phyloP scores from a whole-genome alignment of 768 basidiomycete genomes.

The Tylopilus vinaceipallidus region DNA sequence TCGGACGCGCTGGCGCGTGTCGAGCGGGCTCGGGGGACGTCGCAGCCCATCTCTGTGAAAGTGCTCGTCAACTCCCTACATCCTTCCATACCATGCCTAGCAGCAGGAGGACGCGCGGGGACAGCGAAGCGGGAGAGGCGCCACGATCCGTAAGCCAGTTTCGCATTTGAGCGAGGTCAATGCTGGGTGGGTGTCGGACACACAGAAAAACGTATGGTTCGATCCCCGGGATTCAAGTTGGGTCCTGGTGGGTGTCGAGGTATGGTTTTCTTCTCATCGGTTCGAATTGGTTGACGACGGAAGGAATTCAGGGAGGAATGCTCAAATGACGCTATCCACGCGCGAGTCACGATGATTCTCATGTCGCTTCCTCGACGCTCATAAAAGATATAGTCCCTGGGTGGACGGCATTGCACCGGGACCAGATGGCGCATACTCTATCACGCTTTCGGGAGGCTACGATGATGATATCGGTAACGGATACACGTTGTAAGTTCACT shows the following conservation, averaged over 20 bases:
- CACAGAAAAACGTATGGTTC: slow-evolving; percentile 72
- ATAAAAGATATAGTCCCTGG: slow-evolving; percentile 53
- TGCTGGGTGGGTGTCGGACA: slow-evolving; percentile 4
- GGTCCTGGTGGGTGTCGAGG: slow-evolving; percentile 81
- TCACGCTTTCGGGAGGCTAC: slow-evolving; percentile 88
- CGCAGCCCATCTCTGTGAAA: slow-evolving; percentile 40
- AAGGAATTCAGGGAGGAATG: slow-evolving; percentile 48
- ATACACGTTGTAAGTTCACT: slow-evolving; percentile 81
- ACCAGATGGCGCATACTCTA: slow-evolving; percentile 71
- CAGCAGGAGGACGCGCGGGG: too few species aligned
- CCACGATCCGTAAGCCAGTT: slow-evolving; percentile 31
- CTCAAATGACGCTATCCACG: slow-evolving; percentile 78
- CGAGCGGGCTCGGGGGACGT: slow-evolving; percentile 34
- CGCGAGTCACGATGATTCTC: slow-evolving; percentile 48
- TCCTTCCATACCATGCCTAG: too few species aligned
- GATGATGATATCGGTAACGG: slow-evolving; percentile 83
- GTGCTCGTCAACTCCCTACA: slow-evolving; percentile 36
- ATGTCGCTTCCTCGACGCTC: background rate
- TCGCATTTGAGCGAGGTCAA: slow-evolving; percentile 12
- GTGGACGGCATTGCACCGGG: slow-evolving; percentile 75
- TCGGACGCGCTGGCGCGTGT: slow-evolving; percentile 45
- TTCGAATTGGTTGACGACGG: background rate
- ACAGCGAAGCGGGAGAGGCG: slow-evolving; percentile 32
- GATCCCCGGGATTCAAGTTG: slow-evolving; percentile 78
- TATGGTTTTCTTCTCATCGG: slow-evolving; percentile 25